Conservation (phyloP, 345 rosid genomes). For the Gossypium bickii region DNA sequence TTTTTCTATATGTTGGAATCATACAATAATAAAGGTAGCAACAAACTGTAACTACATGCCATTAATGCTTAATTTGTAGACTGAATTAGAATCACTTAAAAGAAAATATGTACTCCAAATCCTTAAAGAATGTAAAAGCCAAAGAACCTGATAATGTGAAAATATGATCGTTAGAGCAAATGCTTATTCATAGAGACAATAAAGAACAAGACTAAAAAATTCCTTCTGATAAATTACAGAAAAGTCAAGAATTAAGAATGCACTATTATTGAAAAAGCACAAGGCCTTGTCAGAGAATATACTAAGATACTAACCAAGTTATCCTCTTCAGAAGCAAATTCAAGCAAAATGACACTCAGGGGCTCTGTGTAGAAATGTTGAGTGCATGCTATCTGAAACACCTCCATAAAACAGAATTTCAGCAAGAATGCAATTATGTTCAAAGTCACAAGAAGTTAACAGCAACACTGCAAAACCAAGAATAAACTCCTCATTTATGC, state of each 20-base stretch:
- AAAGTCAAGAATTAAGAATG: not conserved
- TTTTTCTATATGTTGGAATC: not conserved
- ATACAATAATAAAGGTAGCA: not conserved
- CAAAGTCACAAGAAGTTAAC: slow-evolving; percentile 10
- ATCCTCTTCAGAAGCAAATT: slow-evolving; percentile 42
- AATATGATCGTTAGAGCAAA: not conserved
- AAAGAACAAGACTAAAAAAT: not conserved
- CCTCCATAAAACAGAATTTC: slow-evolving; percentile 12
- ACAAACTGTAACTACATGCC: slow-evolving; percentile 1
- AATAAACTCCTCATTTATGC: slow-evolving; percentile 1
- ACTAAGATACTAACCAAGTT: slow-evolving; percentile 40
- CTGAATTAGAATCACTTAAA: not conserved
- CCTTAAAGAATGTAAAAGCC: not conserved
- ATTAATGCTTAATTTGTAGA: not conserved
- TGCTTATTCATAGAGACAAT: not conserved
- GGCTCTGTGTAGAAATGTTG: slow-evolving; percentile 80
- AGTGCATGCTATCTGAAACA: slow-evolving; percentile 73
- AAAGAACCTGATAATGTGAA: not conserved
- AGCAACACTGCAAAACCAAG: not conserved
- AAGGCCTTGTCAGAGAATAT: not conserved
- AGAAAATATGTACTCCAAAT: not conserved
- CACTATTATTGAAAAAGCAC: not conserved
- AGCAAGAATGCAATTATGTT: slow-evolving; percentile 13
- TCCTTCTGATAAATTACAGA: not conserved
- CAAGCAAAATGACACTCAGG: slow-evolving; percentile 52